A percentile compares a stretch with the other conserved stretches of the same genome.
These are phyloP conservation scores for Lactifluus volemus DNA, from an alignment of 768 basidiomycete species.

Conservation along the genomic window DNA sequence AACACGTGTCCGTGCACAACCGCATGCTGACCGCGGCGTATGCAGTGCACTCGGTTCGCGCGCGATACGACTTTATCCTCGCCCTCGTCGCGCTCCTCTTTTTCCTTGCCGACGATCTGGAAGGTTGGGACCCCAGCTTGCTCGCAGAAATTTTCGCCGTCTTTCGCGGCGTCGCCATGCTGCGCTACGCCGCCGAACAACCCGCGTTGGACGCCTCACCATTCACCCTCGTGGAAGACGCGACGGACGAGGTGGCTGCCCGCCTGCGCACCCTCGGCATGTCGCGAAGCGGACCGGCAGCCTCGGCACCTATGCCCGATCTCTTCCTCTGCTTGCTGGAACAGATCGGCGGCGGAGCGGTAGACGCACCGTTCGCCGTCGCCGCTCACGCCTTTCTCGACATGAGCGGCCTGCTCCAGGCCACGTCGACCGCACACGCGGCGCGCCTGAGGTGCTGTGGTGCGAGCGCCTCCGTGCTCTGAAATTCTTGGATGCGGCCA, in stretches of 20 bases:
- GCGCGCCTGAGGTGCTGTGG: conserved; percentile 57
- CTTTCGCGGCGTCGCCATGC: conserved; percentile 68
- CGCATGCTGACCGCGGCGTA: conserved; percentile 57
- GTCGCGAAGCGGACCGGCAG: conserved; percentile 27
- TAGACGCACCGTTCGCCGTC: conserved; percentile 41
- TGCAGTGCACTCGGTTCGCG: conserved; percentile 50
- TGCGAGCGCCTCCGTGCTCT: conserved; percentile 59
- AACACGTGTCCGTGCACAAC: conserved; percentile 52
- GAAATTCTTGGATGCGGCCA: conserved; percentile 51
- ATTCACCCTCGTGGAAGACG: conserved; percentile 22
- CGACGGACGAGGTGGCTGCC: conserved; percentile 46
- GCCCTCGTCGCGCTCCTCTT: conserved; percentile 59
- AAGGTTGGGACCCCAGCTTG: conserved; percentile 53
- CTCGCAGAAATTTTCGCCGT: conserved; percentile 71
- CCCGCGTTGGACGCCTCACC: conserved; percentile 38
- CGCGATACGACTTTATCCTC: conserved; percentile 67
- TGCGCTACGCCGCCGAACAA: conserved; percentile 52
- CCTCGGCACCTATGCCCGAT: conserved; percentile 36
- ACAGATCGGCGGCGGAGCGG: conserved; percentile 31
- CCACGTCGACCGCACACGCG: conserved; percentile 57
- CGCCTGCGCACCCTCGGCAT: conserved; percentile 72
- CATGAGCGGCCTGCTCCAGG: conserved; percentile 54
- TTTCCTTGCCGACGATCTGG: conserved; percentile 58
- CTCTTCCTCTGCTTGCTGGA: conserved; percentile 55
- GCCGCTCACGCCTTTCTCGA: conserved; percentile 68